phyloP scores from a whole-genome alignment of 371 early-diverging fungal genomes.

The Mortierella sp. region DNA sequence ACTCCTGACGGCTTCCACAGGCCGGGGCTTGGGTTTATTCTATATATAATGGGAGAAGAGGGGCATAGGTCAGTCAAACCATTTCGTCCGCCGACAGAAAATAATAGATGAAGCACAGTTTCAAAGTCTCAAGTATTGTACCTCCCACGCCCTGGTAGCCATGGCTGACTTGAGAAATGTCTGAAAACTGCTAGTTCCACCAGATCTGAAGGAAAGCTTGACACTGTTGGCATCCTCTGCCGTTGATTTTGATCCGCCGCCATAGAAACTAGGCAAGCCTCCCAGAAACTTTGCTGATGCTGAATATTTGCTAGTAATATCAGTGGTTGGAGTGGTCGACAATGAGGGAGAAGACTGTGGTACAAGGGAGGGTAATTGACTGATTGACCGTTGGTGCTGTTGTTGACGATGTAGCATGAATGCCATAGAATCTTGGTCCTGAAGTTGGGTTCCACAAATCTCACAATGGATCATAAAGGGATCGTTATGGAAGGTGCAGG shows the following conservation, averaged over 20 bases:
- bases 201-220: conserved; percentile 85
- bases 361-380: conserved; percentile 26
- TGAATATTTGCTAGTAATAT: conserved; percentile 8
- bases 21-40: conserved; percentile 29
- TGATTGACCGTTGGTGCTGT: conserved; percentile 49
- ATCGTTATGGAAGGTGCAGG: conserved; percentile 92
- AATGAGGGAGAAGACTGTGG: conserved; percentile 6
- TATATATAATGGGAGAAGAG: background rate
- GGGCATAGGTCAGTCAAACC: background rate
- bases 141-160: conserved; percentile 77
- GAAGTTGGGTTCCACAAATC: conserved; percentile 77
- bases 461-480: conserved; percentile 85
- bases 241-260: conserved; percentile 9
- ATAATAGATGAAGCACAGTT: background rate
- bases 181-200: conserved; percentile 76
- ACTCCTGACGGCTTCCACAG: background rate
- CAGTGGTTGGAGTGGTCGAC: background rate
- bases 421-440: conserved; percentile 45
- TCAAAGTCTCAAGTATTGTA: conserved; percentile 5
- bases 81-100: conserved; percentile 1
- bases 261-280: conserved; percentile 18
- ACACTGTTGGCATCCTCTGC: conserved; percentile 58
- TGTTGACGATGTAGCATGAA: conserved; percentile 50
- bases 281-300: conserved; percentile 17
- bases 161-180: conserved; percentile 73